Base-by-base conservation (phyloP, 1,284 basidiomycete genomes). In the Athelia psychrophila region DNA sequence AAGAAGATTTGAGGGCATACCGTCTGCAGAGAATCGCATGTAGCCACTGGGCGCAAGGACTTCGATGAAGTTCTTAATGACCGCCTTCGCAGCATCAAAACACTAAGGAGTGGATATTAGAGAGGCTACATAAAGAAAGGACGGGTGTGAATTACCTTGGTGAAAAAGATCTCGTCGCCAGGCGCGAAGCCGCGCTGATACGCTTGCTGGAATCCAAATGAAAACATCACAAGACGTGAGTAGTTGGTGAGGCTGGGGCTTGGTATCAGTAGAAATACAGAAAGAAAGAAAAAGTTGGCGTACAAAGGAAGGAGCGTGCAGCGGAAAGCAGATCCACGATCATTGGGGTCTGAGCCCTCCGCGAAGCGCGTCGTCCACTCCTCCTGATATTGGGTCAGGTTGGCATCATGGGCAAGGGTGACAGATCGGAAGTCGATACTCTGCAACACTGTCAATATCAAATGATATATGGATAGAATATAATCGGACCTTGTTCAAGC, bases 181-280 rank as follows among this genome's bases (percentile, higher is more conserved):
- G 74, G 65, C 55, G 83, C 74, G 35, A 88, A 77, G 0, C 88
- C 88, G 6, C 84, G 77, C 57, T 84, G 79, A 65, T 83, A 90
- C 1, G 88, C 88, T 58, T 91, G 83, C 59, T 92, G 89, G 70
- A 91, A 91, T 2, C 87, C 89, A 58, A 92, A 91, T 0, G 89
- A 91, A 62, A 81, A 90, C 85, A 91, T 89, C 40, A 92, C 89
- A 9, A 92, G 78, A n/a, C 89, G 78, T 22, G 86, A 87, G 62
- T 92, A 92, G 47, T 76, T 81, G 51, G 85, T 81, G 40, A 88
- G 74, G 38, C 38, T 42, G 16, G n/a, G 6, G 76, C 88, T 91
- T 55, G 0, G 42, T 22, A 22, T 32, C 38, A 25, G 10, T 40
- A 68, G 44, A 71, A 47, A 33, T 18, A 42, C 18, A 48, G 18